Evolutionary conservation across 108 stramenopile genomes (phyloP).

Genomic region (Discostella pseudostelligera): DNA sequence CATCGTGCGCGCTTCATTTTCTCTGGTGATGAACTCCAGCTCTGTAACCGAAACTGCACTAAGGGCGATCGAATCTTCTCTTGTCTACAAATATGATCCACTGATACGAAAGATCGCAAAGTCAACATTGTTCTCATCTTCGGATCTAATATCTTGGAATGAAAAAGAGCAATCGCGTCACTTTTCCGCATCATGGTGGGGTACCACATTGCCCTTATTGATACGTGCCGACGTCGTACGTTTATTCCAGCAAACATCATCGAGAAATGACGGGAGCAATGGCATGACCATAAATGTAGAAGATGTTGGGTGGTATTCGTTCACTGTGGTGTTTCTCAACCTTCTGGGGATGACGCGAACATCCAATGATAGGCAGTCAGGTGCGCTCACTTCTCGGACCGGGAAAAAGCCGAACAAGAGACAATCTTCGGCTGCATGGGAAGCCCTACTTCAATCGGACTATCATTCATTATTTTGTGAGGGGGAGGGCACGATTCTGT

Average conservation of each 20-base stretch:
- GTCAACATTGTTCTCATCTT: neutral
- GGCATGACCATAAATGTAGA: conserved; percentile 10
- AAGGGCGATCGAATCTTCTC: conserved; percentile 55
- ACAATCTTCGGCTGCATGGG: conserved; percentile 19
- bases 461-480: conserved; percentile 31
- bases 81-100: conserved; percentile 6
- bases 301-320: conserved; percentile 44
- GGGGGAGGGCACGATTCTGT: conserved; percentile 38
- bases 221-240: conserved; percentile 60
- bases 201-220: conserved; percentile 26
- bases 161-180: neutral
- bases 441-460: conserved; percentile 33
- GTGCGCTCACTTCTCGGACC: neutral
- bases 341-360: conserved; percentile 33
- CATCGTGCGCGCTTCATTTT: conserved; percentile 34
- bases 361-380: conserved; percentile 7
- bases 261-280: neutral
- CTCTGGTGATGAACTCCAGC: conserved; percentile 26
- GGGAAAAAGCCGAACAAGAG: neutral
- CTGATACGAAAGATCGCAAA: neutral
- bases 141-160: neutral
- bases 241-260: conserved; percentile 32
- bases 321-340: conserved; percentile 43
- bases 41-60: conserved; percentile 51
- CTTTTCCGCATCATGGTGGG: neutral